These are phyloP conservation scores for Berberis thunbergii DNA, from an alignment of 164 flowering plant species.

Conservation along the genomic window DNA sequence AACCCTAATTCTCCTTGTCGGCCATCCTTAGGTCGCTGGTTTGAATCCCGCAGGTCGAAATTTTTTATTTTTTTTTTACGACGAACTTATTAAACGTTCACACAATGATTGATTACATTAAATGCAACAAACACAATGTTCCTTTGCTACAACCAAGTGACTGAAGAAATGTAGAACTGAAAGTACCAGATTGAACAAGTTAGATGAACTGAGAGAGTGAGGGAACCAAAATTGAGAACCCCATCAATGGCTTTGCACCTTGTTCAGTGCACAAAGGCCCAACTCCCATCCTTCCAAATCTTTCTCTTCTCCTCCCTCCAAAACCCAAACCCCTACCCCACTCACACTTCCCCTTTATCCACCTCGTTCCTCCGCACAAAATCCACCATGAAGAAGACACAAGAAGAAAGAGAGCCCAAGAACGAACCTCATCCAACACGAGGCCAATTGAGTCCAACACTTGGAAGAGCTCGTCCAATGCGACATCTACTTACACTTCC, in stretches of 20 bases:
- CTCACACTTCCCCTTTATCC: conserved; percentile 31
- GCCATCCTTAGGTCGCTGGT: too few relatives aligned
- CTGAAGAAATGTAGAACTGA: too few relatives aligned
- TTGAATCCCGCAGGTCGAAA: too few relatives aligned
- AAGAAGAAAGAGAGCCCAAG: conserved; percentile 45
- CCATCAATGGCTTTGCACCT: conserved; percentile 36
- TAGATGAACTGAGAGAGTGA: too few relatives aligned
- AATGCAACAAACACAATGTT: too few relatives aligned
- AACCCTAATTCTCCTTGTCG: too few relatives aligned
- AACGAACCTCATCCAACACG: conserved; percentile 42
- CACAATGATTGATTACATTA: too few relatives aligned
- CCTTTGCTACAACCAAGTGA: too few relatives aligned
- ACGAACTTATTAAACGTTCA: too few relatives aligned
- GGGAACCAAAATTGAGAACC: too few relatives aligned
- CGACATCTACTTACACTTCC: conserved; percentile 47
- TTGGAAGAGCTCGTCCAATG: conserved; percentile 51
- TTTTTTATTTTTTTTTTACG: too few relatives aligned
- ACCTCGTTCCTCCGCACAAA: conserved; percentile 69
- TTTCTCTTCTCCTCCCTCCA: conserved; percentile 3
- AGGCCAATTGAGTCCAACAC: conserved; percentile 34
- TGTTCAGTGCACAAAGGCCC: background rate
- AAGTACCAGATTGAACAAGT: too few relatives aligned
- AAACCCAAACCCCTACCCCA: background rate
- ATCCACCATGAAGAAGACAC: conserved; percentile 49
- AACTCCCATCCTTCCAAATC: conserved; percentile 11